phyloP scores from a whole-genome alignment of 257 asterid genomes.

The Capsicum baccatum region DNA sequence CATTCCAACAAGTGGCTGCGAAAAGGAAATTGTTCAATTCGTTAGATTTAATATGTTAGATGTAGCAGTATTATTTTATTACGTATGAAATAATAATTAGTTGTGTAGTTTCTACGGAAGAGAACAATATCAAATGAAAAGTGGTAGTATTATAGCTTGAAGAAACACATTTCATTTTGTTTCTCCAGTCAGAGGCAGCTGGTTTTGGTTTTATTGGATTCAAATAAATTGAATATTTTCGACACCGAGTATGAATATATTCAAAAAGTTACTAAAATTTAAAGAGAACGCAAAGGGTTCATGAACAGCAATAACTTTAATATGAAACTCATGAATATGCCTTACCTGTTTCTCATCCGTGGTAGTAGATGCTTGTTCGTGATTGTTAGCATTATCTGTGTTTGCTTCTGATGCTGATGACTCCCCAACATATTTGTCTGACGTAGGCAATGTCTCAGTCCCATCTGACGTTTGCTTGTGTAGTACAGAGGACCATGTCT shows the following conservation, averaged over 20 bases:
- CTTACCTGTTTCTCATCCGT: conserved; percentile 39
- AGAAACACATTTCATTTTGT: not conserved
- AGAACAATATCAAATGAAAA: not conserved
- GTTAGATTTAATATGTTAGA: not conserved
- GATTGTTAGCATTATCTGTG: conserved; percentile 19
- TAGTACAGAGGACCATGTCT: conserved; percentile 31
- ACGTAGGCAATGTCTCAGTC: conserved; percentile 33
- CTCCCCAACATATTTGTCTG: conserved; percentile 35
- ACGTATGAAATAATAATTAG: not conserved
- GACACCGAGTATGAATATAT: too few species aligned
- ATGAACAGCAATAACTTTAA: not conserved
- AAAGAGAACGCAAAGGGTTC: not conserved
- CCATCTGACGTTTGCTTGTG: conserved; percentile 14
- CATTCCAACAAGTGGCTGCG: conserved; percentile 34
- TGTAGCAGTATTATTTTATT: too few species aligned
- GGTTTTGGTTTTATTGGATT: not conserved
- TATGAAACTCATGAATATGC: not conserved
- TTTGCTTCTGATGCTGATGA: conserved; percentile 23
- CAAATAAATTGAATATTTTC: not conserved
- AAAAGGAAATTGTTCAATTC: not conserved
- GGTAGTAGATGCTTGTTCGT: conserved; percentile 31
- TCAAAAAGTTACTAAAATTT: not conserved
- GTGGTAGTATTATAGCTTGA: not conserved
- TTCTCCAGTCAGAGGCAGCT: not conserved
- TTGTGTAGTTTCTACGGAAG: not conserved